Evolutionary conservation across 106 monocot species (phyloP).

Genomic region (Hemerocallis citrina): DNA sequence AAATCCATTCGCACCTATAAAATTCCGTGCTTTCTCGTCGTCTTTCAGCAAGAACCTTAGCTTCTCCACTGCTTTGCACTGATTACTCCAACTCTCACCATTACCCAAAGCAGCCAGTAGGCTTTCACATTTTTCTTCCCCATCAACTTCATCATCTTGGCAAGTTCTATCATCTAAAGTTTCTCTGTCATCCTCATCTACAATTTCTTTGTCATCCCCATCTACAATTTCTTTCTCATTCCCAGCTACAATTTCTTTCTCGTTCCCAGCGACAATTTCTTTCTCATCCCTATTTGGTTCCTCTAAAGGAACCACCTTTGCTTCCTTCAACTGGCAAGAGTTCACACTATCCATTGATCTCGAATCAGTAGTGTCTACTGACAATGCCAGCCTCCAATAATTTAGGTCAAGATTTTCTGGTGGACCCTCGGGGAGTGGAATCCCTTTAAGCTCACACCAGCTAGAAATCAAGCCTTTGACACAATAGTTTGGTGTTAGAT

Average conservation of each 20-base stretch:
- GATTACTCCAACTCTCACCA: constrained; percentile 17
- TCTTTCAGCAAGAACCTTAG: constrained; percentile 72
- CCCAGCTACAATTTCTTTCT: no score
- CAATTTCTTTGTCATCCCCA: background rate
- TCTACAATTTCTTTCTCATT: background rate
- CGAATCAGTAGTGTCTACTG: constrained; percentile 30
- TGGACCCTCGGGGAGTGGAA: constrained; percentile 41
- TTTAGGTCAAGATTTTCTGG: constrained; percentile 50
- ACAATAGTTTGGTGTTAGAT: constrained; percentile 74
- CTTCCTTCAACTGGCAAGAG: constrained; percentile 25
- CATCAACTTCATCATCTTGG: constrained; percentile 19
- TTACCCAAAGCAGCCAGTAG: constrained; percentile 36
- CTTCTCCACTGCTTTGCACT: constrained; percentile 41
- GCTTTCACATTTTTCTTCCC: constrained; percentile 29
- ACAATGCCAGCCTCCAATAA: constrained; percentile 30
- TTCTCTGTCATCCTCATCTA: background rate
- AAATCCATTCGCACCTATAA: constrained; percentile 68
- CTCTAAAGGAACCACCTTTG: constrained; percentile 18
- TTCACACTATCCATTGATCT: constrained; percentile 23
- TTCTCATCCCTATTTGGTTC: constrained; percentile 17
- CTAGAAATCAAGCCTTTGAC: constrained; percentile 79
- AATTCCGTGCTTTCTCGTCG: constrained; percentile 64
- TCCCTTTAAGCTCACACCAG: constrained; percentile 88
- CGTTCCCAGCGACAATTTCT: constrained; percentile 2
- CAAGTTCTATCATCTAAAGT: constrained; percentile 8